Evolutionary conservation across 345 rosid species (phyloP).

Genomic region (Cardamine resedifolia): DNA sequence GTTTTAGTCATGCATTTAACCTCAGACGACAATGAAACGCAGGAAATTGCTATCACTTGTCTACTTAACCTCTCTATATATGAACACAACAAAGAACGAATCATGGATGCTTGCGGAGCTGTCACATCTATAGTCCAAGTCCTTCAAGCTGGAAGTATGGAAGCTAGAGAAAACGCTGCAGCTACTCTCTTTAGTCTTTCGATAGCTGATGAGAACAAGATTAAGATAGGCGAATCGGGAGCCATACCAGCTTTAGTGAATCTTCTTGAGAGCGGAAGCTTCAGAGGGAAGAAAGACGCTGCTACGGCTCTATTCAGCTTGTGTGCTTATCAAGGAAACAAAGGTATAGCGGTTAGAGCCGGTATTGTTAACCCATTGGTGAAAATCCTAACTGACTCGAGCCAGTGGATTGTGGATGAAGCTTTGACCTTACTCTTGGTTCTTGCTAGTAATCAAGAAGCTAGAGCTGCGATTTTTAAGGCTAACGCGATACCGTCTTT

Average conservation of each 20-base stretch:
- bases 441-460: constrained; percentile 72
- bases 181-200: constrained; percentile 95
- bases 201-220: constrained; percentile 85
- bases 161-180: constrained; percentile 92
- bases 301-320: constrained; percentile 89
- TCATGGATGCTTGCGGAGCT: constrained; percentile 89
- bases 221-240: constrained; percentile 84
- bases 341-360: constrained; percentile 84
- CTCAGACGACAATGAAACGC: constrained; percentile 53
- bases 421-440: constrained; percentile 82
- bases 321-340: constrained; percentile 84
- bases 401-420: constrained; percentile 62
- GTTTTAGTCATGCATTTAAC: constrained; percentile 62
- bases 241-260: constrained; percentile 80
- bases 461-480: constrained; percentile 64
- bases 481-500: constrained; percentile 62
- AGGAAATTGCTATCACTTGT: constrained; percentile 85
- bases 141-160: constrained; percentile 79
- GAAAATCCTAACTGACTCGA: constrained; percentile 67
- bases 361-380: constrained; percentile 67
- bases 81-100: constrained; percentile 71
- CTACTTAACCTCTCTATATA: constrained; percentile 88
- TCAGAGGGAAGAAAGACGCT: constrained; percentile 92
- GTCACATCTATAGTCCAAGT: constrained; percentile 83
- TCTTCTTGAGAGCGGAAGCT: constrained; percentile 65